Conservation (phyloP, 768 basidiomycete genomes). For the Nidula microcarpa region DNA sequence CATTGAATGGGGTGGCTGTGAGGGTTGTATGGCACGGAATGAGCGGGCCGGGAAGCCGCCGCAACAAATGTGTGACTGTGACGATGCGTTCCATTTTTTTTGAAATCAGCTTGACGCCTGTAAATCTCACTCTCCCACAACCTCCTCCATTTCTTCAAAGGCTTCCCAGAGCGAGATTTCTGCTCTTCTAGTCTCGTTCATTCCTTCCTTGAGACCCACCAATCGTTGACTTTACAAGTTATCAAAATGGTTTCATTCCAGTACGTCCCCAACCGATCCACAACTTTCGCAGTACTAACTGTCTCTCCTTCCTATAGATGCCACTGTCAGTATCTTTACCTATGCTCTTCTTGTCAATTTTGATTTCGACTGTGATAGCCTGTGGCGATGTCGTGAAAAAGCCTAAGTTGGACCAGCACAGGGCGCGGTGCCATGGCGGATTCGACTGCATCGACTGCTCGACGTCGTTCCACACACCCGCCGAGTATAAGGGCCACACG, state of each 20-base stretch:
- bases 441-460: conserved; percentile 89
- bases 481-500: conserved; percentile 80
- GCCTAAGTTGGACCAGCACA: conserved; percentile 86
- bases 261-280: conserved; percentile 7
- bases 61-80: too few species aligned
- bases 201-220: too few species aligned
- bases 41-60: too few species aligned
- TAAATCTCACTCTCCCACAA: too few species aligned
- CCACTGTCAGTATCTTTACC: conserved; percentile 47
- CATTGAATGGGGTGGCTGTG: too few species aligned
- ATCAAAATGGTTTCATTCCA: conserved; percentile 27
- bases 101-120: too few species aligned
- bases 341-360: not conserved
- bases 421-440: conserved; percentile 53
- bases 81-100: too few species aligned
- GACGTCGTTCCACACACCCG: conserved; percentile 73
- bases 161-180: too few species aligned
- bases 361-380: conserved; percentile 28
- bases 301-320: conserved; percentile 43
- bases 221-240: too few species aligned
- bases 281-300: not conserved
- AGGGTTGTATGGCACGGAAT: too few species aligned
- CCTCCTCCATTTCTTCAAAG: too few species aligned
- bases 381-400: conserved; percentile 91
- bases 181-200: too few species aligned